Conservation (phyloP, 1,284 basidiomycete species). For the Chiua sp. region DNA sequence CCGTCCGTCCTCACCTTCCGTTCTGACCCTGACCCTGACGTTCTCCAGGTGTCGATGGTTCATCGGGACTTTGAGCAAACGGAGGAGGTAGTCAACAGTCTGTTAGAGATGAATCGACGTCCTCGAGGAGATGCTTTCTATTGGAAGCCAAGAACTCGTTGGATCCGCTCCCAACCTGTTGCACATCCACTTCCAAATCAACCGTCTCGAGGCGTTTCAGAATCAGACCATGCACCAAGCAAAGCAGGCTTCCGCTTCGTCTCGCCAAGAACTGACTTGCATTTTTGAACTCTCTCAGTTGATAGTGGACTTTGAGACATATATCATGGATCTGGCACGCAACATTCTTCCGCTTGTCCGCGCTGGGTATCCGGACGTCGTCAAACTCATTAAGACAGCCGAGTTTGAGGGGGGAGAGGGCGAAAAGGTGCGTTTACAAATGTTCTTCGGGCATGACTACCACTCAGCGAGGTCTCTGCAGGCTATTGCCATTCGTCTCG, state of each 20-base stretch:
- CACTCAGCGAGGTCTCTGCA: constrained; percentile 35
- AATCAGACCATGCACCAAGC: constrained; percentile 94
- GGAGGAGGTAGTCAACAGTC: constrained; percentile 93
- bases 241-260: constrained; percentile 77
- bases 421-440: constrained; percentile 72
- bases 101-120: constrained; percentile 90
- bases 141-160: constrained; percentile 75
- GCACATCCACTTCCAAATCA: constrained; percentile 89
- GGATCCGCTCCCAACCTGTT: constrained; percentile 91
- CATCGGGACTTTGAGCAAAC: constrained; percentile 96
- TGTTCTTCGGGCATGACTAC: neutral
- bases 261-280: constrained; percentile 69
- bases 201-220: constrained; percentile 90
- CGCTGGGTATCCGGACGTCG: constrained; percentile 81
- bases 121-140: constrained; percentile 79
- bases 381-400: constrained; percentile 92
- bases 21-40: constrained; percentile 2
- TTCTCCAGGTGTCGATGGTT: constrained; percentile 87
- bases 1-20: constrained; percentile 34
- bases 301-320: constrained; percentile 86
- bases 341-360: constrained; percentile 85
- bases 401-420: constrained; percentile 95
- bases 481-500: constrained; percentile 92
- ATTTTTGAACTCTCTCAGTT: constrained; percentile 92
- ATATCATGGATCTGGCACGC: constrained; percentile 80